Evolutionary conservation across 1,139 yeast species (phyloP).

Genomic region (Pichia sp.): DNA sequence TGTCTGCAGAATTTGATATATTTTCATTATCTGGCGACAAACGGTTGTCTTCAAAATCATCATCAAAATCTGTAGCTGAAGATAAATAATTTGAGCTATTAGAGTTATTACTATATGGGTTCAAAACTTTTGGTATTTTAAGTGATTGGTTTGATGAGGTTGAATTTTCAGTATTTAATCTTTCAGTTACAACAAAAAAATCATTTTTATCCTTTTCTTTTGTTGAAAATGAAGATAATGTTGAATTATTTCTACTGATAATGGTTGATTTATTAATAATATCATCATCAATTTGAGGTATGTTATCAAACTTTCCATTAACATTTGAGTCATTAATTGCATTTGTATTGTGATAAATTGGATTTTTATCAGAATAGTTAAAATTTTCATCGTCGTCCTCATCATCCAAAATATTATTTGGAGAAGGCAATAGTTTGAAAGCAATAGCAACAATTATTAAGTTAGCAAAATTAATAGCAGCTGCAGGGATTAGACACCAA

Average conservation of each 20-base stretch:
- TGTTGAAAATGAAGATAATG: background rate
- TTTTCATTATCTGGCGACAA: slow-evolving; percentile 1
- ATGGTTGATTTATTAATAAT: background rate
- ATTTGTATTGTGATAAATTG: background rate
- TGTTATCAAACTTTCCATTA: background rate
- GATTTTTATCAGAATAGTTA: too few species aligned
- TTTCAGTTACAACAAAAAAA: background rate
- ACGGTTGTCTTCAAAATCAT: slow-evolving; percentile 9
- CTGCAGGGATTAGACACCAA: slow-evolving; percentile 64
- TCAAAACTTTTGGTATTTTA: slow-evolving; percentile 22
- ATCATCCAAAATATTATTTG: slow-evolving; percentile 3
- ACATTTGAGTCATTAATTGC: background rate
- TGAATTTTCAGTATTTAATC: background rate
- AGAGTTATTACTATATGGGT: slow-evolving; percentile 22
- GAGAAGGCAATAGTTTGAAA: slow-evolving; percentile 14
- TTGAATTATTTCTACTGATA: background rate
- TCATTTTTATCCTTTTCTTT: slow-evolving; percentile 8
- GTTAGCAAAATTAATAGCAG: slow-evolving; percentile 43
- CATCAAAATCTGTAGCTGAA: background rate
- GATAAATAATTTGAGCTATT: background rate
- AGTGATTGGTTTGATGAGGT: slow-evolving; percentile 10
- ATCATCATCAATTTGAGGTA: background rate
- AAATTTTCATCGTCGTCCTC: slow-evolving; percentile 15
- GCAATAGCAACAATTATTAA: slow-evolving; percentile 20
- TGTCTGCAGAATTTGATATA: slow-evolving; percentile 4